These are phyloP conservation scores for Cucurbita moschata DNA, from an alignment of 306 rosid genomes.

Conservation along the genomic window DNA sequence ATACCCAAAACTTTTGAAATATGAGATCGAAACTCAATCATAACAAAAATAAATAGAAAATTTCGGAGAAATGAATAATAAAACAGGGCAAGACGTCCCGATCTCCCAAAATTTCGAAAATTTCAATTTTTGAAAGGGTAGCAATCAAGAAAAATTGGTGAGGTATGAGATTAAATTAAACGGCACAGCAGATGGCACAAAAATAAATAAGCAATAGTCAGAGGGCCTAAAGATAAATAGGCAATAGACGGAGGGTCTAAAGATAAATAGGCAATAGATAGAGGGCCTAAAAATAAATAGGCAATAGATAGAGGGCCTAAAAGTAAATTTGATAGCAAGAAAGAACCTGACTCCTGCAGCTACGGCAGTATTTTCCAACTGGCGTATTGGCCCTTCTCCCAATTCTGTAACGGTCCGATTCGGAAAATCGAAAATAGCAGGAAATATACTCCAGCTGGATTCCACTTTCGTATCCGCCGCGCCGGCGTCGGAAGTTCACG, in stretches of 20 bases:
- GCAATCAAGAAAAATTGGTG: too few species aligned
- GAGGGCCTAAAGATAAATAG: neutral
- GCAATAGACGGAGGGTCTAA: neutral
- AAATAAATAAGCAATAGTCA: neutral
- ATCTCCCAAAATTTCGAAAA: too few species aligned
- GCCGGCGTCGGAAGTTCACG: neutral
- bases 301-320: neutral
- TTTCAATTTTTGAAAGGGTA: too few species aligned
- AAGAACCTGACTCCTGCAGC: constrained; percentile 3
- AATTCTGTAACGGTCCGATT: neutral
- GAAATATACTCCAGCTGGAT: neutral
- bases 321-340: neutral
- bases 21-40: too few species aligned
- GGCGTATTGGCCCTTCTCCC: neutral
- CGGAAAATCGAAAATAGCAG: neutral
- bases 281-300: neutral
- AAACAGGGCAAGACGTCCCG: too few species aligned
- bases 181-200: neutral
- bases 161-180: neutral
- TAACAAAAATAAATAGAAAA: too few species aligned
- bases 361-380: neutral
- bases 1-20: too few species aligned
- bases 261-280: neutral
- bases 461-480: neutral
- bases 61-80: too few species aligned